Percentiles rank a stretch among this genome's conserved stretches.
Evolutionary conservation across 1,284 basidiomycete genomes (phyloP).

Genomic region (Anthracocystis setariae): DNA sequence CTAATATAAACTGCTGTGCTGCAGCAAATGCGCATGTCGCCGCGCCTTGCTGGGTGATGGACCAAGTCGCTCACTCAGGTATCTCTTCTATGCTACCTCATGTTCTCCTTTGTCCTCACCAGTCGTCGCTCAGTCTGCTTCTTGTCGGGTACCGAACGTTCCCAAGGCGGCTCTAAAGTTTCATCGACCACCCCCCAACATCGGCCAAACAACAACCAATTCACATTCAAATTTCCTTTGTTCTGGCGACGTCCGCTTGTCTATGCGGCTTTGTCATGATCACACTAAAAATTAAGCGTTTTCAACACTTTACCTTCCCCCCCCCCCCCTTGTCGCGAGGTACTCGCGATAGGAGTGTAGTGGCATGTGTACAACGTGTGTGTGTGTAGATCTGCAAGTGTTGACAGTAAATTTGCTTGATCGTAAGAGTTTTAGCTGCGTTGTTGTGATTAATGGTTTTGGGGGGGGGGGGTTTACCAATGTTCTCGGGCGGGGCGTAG

Average conservation of each 20-base stretch:
- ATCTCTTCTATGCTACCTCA: background rate
- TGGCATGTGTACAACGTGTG: background rate
- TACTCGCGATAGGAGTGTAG: no score
- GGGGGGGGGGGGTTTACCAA: no score
- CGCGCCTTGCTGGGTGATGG: background rate
- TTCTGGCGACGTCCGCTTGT: conserved; percentile 28
- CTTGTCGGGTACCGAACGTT: conserved; percentile 6
- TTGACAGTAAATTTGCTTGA: no score
- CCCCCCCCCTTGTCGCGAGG: background rate
- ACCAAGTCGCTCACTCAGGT: conserved; percentile 6
- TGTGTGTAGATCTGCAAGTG: no score
- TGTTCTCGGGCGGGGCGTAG: conserved; percentile 57
- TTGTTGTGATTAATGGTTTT: no score
- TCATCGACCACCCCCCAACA: conserved; percentile 19
- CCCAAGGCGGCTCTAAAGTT: conserved; percentile 24
- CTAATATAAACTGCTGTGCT: background rate
- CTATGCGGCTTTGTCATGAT: conserved; percentile 25
- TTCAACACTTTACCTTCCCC: conserved; percentile 34
- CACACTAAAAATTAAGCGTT: conserved; percentile 45
- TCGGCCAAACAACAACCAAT: conserved; percentile 34
- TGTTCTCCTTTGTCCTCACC: background rate
- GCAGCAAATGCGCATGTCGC: background rate
- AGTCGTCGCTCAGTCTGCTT: conserved; percentile 24
- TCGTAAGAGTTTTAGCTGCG: no score
- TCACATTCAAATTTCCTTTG: conserved; percentile 21